Evolutionary conservation across 148 eudicot species (phyloP).

Genomic region (Rhododendron mucronatum): DNA sequence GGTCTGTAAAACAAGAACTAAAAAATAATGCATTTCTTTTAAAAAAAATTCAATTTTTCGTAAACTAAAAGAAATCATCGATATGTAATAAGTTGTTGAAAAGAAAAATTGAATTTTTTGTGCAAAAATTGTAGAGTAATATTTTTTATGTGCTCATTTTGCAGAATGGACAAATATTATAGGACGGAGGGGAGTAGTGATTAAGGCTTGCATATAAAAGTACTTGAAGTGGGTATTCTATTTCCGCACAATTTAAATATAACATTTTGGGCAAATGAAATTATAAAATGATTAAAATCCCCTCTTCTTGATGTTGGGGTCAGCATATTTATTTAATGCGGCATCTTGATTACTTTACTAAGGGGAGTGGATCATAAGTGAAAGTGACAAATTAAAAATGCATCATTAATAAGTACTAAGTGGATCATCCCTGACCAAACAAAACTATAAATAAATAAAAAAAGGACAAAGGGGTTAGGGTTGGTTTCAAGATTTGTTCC

Average conservation of each 20-base stretch:
- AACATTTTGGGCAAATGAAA: background rate
- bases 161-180: no score
- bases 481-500: constrained; percentile 1
- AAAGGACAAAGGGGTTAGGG: background rate
- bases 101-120: no score
- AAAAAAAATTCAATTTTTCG: no score
- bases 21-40: no score
- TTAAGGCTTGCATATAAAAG: background rate
- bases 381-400: background rate
- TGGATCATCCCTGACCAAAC: background rate
- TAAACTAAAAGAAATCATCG: no score
- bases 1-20: no score
- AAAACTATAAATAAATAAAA: background rate
- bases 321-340: background rate
- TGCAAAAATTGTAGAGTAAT: no score
- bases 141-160: no score
- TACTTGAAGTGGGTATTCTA: background rate
- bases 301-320: background rate
- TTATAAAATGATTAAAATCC: background rate
- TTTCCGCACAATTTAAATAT: background rate
- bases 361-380: background rate
- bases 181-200: background rate
- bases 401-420: background rate
- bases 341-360: background rate
- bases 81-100: no score